A percentile compares a stretch with the other conserved stretches of the same genome.
phyloP scores from a whole-genome alignment of 495 filamentous ascomycete genomes.

The Penicillium paxilli region DNA sequence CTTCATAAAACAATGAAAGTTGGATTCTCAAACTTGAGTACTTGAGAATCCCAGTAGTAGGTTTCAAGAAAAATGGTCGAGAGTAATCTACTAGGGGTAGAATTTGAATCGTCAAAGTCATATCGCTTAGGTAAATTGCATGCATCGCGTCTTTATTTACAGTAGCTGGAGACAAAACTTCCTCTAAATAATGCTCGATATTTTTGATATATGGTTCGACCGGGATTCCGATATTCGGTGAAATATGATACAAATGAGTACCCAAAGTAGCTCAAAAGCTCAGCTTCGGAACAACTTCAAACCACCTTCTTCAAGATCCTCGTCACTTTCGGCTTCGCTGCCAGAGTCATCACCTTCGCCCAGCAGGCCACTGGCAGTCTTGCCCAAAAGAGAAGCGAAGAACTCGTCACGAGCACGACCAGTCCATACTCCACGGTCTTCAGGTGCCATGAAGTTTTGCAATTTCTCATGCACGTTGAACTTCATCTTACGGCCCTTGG shows the following conservation, averaged over 20 bases:
- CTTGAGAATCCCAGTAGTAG: no score
- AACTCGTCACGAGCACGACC: slow-evolving; percentile 77
- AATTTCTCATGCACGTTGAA: slow-evolving; percentile 95
- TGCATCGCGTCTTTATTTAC: no score
- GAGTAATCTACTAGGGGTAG: no score
- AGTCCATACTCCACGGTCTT: slow-evolving; percentile 77
- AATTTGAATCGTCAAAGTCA: no score
- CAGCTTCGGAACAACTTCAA: slow-evolving; percentile 72
- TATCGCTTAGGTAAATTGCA: no score
- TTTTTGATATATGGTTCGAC: background rate
- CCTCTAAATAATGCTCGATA: background rate
- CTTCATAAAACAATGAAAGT: background rate
- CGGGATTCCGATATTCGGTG: background rate
- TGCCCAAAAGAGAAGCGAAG: slow-evolving; percentile 83
- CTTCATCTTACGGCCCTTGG: slow-evolving; percentile 90
- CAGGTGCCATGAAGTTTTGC: slow-evolving; percentile 96
- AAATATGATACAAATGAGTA: background rate
- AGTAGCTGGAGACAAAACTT: background rate
- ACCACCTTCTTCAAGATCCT: slow-evolving; percentile 62
- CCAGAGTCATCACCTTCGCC: slow-evolving; percentile 65
- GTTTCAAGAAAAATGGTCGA: no score
- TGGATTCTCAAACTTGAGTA: no score
- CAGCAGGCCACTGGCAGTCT: slow-evolving; percentile 63
- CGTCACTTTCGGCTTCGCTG: slow-evolving; percentile 52
- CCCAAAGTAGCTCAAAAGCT: background rate